Evolutionary conservation across 805 yeast genomes (phyloP).

Genomic region (Saccharomycopsis malanga): DNA sequence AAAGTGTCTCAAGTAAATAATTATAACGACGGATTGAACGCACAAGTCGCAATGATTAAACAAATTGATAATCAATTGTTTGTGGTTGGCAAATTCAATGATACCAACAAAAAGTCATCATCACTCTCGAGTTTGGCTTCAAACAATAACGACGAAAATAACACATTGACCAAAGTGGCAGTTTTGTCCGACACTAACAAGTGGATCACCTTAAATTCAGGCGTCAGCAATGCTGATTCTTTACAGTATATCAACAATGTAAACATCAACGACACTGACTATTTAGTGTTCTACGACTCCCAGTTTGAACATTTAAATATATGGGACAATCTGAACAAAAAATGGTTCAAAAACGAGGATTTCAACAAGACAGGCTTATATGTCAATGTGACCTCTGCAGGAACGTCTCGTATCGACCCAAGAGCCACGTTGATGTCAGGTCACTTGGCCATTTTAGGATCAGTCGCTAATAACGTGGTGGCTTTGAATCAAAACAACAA

Average conservation of each 20-base stretch:
- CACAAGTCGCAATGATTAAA: slow-evolving; percentile 31
- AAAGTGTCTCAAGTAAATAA: slow-evolving; percentile 11
- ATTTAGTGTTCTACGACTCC: slow-evolving; percentile 33
- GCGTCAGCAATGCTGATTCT: slow-evolving; percentile 10
- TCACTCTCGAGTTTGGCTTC: slow-evolving; percentile 26
- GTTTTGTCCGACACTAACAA: slow-evolving; percentile 31
- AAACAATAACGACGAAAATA: slow-evolving; percentile 28
- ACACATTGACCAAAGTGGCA: slow-evolving; percentile 33
- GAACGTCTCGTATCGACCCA: not conserved
- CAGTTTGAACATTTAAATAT: slow-evolving; percentile 20
- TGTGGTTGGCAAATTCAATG: slow-evolving; percentile 41
- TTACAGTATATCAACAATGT: slow-evolving; percentile 28
- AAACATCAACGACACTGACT: slow-evolving; percentile 34
- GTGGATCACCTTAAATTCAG: slow-evolving; percentile 29
- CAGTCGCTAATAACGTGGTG: slow-evolving; percentile 16
- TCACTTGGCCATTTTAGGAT: slow-evolving; percentile 23
- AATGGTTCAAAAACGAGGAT: slow-evolving; percentile 31
- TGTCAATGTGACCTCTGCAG: slow-evolving; percentile 29
- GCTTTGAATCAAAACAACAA: slow-evolving; percentile 24
- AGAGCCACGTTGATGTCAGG: slow-evolving; percentile 26
- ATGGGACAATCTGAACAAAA: slow-evolving; percentile 36
- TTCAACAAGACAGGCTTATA: slow-evolving; percentile 18
- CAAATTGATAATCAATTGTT: slow-evolving; percentile 33
- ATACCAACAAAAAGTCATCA: slow-evolving; percentile 29
- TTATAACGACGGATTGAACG: slow-evolving; percentile 35